These are phyloP conservation scores for Talaromyces sp. DNA, from an alignment of 2,329 filamentous ascomycete genomes.

Conservation along the genomic window DNA sequence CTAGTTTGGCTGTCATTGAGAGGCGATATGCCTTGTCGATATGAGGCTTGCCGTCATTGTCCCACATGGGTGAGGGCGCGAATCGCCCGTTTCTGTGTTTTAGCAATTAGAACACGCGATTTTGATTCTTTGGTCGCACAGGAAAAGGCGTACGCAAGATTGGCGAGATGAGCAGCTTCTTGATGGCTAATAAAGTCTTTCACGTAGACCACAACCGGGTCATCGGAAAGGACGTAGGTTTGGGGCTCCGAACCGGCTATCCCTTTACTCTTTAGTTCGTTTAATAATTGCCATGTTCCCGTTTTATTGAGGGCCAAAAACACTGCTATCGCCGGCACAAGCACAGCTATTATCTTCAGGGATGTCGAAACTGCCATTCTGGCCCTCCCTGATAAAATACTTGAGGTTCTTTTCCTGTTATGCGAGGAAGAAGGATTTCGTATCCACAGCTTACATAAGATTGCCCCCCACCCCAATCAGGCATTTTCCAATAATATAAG, in stretches of 20 bases:
- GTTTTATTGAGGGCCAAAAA: background rate
- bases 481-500: too few species aligned
- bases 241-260: background rate
- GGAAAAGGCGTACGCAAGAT: slow-evolving; percentile 43
- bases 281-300: background rate
- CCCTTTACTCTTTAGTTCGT: background rate
- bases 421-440: background rate
- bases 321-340: background rate
- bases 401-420: background rate
- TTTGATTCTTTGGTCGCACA: too few species aligned
- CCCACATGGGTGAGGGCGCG: slow-evolving; percentile 29
- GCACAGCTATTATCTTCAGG: background rate
- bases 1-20: slow-evolving; percentile 15
- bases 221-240: slow-evolving; percentile 29
- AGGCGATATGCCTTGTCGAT: slow-evolving; percentile 24
- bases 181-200: slow-evolving; percentile 45
- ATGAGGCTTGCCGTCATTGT: slow-evolving; percentile 9
- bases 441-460: too few species aligned
- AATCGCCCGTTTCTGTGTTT: slow-evolving; percentile 38
- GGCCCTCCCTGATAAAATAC: background rate
- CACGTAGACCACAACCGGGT: slow-evolving; percentile 51
- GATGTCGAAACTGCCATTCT: background rate
- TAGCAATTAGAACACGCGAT: slow-evolving; percentile 7
- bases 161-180: slow-evolving; percentile 46
- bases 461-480: too few species aligned